Conservation (phyloP, 2,329 filamentous ascomycete species). For the Pestalotiopsis sp. region DNA sequence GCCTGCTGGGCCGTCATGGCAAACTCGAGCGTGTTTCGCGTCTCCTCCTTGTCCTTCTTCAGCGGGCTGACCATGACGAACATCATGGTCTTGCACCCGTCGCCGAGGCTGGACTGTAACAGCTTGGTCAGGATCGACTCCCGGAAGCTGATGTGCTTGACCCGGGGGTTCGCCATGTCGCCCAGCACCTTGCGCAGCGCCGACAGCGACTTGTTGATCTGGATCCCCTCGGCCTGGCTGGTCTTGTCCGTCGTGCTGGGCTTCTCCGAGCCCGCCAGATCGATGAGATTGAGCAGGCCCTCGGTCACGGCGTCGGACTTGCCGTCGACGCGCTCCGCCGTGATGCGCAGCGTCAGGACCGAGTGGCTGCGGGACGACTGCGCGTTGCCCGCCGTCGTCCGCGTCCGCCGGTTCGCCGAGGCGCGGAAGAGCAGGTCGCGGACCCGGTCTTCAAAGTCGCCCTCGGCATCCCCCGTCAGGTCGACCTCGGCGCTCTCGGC, state of each 20-base stretch:
- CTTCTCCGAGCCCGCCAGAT: constrained; percentile 14
- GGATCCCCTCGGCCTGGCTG: constrained; percentile 91
- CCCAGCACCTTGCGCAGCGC: constrained; percentile 94
- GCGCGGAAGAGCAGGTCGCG: not conserved
- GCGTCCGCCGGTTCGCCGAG: not conserved
- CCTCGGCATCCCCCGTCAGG: not conserved
- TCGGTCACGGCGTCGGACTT: not conserved
- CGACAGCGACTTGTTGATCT: constrained; percentile 93
- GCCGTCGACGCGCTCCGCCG: not conserved
- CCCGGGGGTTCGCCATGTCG: constrained; percentile 80
- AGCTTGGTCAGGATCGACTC: constrained; percentile 98
- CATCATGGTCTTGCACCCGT: constrained; percentile 98
- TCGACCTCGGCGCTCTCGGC: not conserved
- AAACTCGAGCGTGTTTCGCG: constrained; percentile 91
- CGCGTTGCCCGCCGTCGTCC: constrained; percentile 10
- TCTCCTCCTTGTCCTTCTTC: constrained; percentile 89
- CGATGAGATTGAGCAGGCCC: constrained; percentile 14
- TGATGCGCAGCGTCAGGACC: constrained; percentile 5
- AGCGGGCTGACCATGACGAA: constrained; percentile 97
- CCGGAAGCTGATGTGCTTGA: constrained; percentile 85
- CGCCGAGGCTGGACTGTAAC: constrained; percentile 90
- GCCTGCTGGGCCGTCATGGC: constrained; percentile 71
- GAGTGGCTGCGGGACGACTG: constrained; percentile 15
- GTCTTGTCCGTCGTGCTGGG: constrained; percentile 55
- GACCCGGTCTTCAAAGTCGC: constrained; percentile 1